Percentiles rank a stretch among this genome's conserved stretches.
These are phyloP conservation scores for Volvox reticuliferus DNA, from an alignment of 139 green algal genomes.

Conservation along the genomic window DNA sequence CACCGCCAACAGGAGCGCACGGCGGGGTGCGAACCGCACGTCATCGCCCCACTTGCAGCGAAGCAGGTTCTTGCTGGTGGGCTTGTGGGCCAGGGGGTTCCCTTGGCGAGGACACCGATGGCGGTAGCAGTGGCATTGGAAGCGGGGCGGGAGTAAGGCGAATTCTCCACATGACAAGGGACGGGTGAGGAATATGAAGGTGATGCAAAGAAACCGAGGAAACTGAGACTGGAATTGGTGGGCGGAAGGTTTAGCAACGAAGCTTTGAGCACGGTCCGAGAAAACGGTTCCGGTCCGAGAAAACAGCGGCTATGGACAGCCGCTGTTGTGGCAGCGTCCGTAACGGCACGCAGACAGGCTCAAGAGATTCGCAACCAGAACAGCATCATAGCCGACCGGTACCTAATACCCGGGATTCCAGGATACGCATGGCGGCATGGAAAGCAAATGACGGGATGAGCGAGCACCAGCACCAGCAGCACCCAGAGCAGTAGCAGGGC, in stretches of 20 bases:
- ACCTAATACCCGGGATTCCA: no score
- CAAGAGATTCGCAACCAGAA: no score
- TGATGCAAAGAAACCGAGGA: not conserved
- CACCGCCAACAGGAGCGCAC: slow-evolving; percentile 57
- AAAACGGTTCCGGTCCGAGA: no score
- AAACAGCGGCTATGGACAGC: no score
- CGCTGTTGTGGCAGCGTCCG: no score
- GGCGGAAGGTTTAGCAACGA: not conserved
- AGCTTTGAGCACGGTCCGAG: no score
- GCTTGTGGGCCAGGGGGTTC: slow-evolving; percentile 59
- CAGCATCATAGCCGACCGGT: no score
- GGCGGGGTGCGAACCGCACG: slow-evolving; percentile 49
- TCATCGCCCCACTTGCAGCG: slow-evolving; percentile 69
- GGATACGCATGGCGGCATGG: no score
- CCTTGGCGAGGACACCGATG: not conserved
- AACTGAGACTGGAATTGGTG: not conserved
- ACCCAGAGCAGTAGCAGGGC: no score
- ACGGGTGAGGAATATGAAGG: not conserved
- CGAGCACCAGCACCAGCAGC: no score
- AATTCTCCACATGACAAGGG: not conserved
- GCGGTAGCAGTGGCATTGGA: not conserved
- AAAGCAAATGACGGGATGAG: no score
- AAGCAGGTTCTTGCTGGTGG: slow-evolving; percentile 76
- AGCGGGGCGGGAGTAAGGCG: not conserved
- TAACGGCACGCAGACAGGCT: no score